Percentiles rank a stretch among this genome's conserved stretches.
These are phyloP conservation scores for Kwoniella pini DNA, from an alignment of 768 basidiomycete species.

Conservation along the genomic window DNA sequence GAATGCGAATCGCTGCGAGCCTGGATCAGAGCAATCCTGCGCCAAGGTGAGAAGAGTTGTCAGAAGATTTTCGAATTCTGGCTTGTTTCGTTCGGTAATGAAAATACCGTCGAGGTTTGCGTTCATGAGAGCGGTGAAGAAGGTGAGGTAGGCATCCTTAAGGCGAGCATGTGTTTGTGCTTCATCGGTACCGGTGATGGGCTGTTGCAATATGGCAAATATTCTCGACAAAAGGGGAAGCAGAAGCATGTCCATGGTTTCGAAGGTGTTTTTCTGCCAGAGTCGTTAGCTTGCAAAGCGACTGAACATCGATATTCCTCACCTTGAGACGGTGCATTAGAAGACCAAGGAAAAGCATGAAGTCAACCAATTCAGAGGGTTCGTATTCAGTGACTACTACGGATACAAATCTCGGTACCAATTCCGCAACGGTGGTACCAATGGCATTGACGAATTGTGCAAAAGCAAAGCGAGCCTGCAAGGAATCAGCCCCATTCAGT, in stretches of 20 bases:
- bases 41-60: conserved; percentile 72
- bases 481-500: conserved; percentile 1
- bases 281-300: background rate
- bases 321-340: conserved; percentile 90
- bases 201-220: conserved; percentile 72
- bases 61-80: conserved; percentile 68
- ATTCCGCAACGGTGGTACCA: conserved; percentile 79
- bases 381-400: conserved; percentile 91
- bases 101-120: conserved; percentile 81
- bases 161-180: conserved; percentile 73
- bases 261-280: conserved; percentile 74
- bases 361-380: conserved; percentile 87
- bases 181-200: conserved; percentile 83
- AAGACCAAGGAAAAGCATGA: conserved; percentile 90
- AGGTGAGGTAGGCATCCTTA: conserved; percentile 80
- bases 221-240: conserved; percentile 83
- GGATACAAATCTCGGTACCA: conserved; percentile 84
- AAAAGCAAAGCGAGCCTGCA: conserved; percentile 87
- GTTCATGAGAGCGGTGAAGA: conserved; percentile 77
- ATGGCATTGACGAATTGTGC: conserved; percentile 87
- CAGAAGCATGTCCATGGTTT: conserved; percentile 85
- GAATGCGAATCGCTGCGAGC: conserved; percentile 76
- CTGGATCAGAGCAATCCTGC: conserved; percentile 72
- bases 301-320: conserved; percentile 15
- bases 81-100: conserved; percentile 79